phyloP scores from a whole-genome alignment of 1,139 yeast genomes.

The Taphrina communis region DNA sequence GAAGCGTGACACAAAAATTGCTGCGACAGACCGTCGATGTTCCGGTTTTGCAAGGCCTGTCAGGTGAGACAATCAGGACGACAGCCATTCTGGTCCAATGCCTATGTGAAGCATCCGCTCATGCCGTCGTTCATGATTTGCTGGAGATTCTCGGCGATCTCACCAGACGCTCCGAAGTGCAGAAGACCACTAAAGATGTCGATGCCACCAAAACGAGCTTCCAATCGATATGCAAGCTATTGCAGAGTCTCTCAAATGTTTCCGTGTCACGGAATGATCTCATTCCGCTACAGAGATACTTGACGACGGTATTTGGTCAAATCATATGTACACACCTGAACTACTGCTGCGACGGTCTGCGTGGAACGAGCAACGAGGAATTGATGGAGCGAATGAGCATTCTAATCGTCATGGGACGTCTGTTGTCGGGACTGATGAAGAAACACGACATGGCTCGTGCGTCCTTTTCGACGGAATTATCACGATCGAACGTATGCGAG shows the following conservation, averaged over 20 bases:
- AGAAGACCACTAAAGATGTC: background rate
- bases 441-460: constrained; percentile 2
- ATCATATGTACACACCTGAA: background rate
- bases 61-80: constrained; percentile 7
- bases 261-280: constrained; percentile 3
- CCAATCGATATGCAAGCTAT: constrained; percentile 10
- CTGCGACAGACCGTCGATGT: constrained; percentile 1
- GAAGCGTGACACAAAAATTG: background rate
- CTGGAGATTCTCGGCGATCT: constrained; percentile 8
- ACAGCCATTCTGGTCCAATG: background rate
- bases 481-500: constrained; percentile 7
- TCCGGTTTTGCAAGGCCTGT: constrained; percentile 3
- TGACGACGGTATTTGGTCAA: constrained; percentile 8
- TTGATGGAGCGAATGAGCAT: background rate
- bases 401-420: constrained; percentile 13
- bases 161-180: constrained; percentile 1
- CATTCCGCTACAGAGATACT: constrained; percentile 6
- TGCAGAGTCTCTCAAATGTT: background rate
- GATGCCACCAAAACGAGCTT: background rate
- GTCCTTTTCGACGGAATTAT: constrained; percentile 23
- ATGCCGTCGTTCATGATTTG: background rate
- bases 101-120: background rate
- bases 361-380: background rate
- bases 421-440: constrained; percentile 11
- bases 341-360: constrained; percentile 6